Evolutionary conservation across 805 yeast species (phyloP), one percentile per base, ranked within the genome.

Genomic region (Debaryomyces castellii): DNA sequence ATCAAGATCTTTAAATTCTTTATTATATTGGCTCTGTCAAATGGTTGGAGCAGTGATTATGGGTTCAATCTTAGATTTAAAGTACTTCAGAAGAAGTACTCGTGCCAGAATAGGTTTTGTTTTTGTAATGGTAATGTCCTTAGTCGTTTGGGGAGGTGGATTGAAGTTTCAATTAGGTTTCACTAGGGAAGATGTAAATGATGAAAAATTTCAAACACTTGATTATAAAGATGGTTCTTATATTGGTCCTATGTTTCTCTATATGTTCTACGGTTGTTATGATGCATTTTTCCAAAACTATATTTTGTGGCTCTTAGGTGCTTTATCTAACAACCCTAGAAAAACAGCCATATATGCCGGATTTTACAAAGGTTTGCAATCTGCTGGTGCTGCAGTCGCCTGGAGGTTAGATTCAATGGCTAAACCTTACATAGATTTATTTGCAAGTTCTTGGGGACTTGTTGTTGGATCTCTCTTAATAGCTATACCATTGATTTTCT

Each of bases 71-170:
- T 65, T 81, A 51, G 87, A 82, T 60, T 62, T 66, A 60, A 57
- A 58, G 48, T 49, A 53, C 8, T 66, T 69, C 42, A 54, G 62
- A 22, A 69, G 86, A 55, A 64, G 70, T n/a, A 54, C 57, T 5
- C 63, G 85, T 60, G 81, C 77, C 40, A 64, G 62, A 23, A 65
- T 70, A 32, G 83, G 80, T 1, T 77, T 68, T 63, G 63, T 46
- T 10, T 40, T 77, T 33, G 50, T 76, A 17, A 63, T 71, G 35
- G 54, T 74, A 11, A 45, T 64, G 17, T 69, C 78, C 3, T 58
- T 74, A 60, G 80, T 66, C 33, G 69, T 81, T 47, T 81, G 83
- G 82, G 84, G 84, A 41, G 82, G 83, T 50, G 85, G 85, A 32
- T 68, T 67, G 46, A 70, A 69, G 41, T 76, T 78, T 62, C 79